Evolutionary conservation across 169 alveolate species (phyloP).

Genomic region (Eimeria sp.): DNA sequence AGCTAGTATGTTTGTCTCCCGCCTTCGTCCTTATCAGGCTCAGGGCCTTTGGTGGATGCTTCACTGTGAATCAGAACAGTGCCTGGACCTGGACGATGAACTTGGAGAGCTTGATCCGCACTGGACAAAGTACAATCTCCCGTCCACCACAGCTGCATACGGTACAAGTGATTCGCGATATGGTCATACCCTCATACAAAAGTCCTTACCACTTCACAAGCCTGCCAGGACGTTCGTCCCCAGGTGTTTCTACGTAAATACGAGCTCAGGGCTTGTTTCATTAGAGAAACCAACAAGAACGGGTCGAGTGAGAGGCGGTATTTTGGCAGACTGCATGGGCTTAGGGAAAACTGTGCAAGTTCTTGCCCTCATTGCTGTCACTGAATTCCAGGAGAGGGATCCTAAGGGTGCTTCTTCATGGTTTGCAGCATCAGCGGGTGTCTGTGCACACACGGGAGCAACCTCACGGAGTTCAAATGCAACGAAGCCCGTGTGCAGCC

Average conservation of each 20-base stretch:
- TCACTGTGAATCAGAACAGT: conserved; percentile 62
- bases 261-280: conserved; percentile 65
- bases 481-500: background rate
- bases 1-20: conserved; percentile 66
- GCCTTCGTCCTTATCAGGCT: conserved; percentile 84
- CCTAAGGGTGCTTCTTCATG: conserved; percentile 26
- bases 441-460: background rate
- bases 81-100: background rate
- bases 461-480: background rate
- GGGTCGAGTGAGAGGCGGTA: conserved; percentile 85
- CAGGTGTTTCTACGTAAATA: conserved; percentile 35
- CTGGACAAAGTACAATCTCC: conserved; percentile 38
- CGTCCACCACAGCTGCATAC: background rate
- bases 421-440: conserved; percentile 3
- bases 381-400: conserved; percentile 58
- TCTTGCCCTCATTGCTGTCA: conserved; percentile 80
- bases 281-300: conserved; percentile 64
- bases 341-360: conserved; percentile 98
- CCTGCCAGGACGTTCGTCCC: background rate
- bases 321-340: conserved; percentile 99
- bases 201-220: background rate
- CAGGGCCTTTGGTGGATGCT: conserved; percentile 84
- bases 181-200: background rate
- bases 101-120: conserved; percentile 51
- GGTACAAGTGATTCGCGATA: background rate